Percentiles rank a stretch among this genome's conserved stretches.
Evolutionary conservation across 2,329 filamentous ascomycete species (phyloP).

Genomic region (Grosmannia penicillata): DNA sequence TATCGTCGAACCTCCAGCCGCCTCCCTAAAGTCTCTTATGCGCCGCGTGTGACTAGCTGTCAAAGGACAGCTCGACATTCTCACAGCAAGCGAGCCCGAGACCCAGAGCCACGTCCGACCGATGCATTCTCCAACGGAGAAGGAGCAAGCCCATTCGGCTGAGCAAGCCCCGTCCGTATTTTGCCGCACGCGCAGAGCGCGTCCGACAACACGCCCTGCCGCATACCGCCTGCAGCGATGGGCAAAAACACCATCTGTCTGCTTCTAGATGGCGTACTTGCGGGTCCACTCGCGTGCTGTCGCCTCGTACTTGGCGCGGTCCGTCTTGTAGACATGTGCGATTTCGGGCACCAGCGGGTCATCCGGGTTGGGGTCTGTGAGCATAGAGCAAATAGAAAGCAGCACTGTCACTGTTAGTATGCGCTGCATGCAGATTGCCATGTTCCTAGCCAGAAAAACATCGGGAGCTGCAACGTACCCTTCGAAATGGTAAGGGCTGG

Average conservation of each 20-base stretch:
- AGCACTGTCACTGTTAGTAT: constrained; percentile 72
- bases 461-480: constrained; percentile 41
- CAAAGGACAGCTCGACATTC: not conserved
- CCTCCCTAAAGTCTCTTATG: not conserved
- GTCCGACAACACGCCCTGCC: not conserved
- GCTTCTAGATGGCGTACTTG: constrained; percentile 98
- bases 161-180: not conserved
- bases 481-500: constrained; percentile 97
- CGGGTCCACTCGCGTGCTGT: constrained; percentile 97
- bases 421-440: too few relatives aligned
- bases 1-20: constrained; percentile 4
- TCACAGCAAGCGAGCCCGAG: not conserved
- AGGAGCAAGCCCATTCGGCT: constrained; percentile 1
- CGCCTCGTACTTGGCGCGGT: constrained; percentile 87
- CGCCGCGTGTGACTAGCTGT: not conserved
- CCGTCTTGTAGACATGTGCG: constrained; percentile 99
- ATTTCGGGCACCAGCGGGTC: constrained; percentile 98
- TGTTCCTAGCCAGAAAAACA: not conserved
- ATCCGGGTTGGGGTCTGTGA: constrained; percentile 98
- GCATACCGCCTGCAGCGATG: not conserved
- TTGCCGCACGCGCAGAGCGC: not conserved
- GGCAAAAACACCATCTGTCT: too few relatives aligned
- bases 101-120: not conserved
- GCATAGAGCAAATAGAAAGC: constrained; percentile 98
- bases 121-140: constrained; percentile 2